Conservation (phyloP, 2,329 filamentous ascomycete genomes). For the Bipolaris bicolor region DNA sequence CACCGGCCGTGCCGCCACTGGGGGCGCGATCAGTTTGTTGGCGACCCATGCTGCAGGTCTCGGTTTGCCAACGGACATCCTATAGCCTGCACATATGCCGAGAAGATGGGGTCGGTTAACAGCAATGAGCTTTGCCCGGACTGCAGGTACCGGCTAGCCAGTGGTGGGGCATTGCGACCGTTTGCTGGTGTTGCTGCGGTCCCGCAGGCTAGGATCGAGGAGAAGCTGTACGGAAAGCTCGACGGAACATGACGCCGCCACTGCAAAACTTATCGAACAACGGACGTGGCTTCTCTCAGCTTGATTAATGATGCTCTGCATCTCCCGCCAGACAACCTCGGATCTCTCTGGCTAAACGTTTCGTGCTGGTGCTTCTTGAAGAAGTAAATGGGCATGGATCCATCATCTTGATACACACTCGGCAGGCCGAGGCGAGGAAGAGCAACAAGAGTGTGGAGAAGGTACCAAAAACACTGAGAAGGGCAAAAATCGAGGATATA, state of each 20-base stretch:
- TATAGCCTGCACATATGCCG: conserved; percentile 32
- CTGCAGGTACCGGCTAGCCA: conserved; percentile 25
- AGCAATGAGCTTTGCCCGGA: conserved; percentile 26
- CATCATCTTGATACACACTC: not conserved
- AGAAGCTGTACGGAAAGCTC: not conserved
- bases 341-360: not conserved
- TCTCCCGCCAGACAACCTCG: not conserved
- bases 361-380: not conserved
- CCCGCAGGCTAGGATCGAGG: not conserved
- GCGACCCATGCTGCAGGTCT: conserved; percentile 40
- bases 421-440: not conserved
- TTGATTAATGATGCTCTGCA: not conserved
- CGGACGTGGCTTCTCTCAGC: not conserved
- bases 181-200: conserved; percentile 26
- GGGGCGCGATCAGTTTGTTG: conserved; percentile 35
- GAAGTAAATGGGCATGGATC: not conserved
- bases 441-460: not conserved
- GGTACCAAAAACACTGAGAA: not conserved
- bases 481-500: not conserved
- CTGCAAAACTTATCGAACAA: not conserved
- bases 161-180: conserved; percentile 24
- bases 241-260: not conserved
- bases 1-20: conserved; percentile 41
- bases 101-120: conserved; percentile 33
- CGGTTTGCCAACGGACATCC: conserved; percentile 24